These are phyloP conservation scores for Fusarium luffae DNA, from an alignment of 2,329 filamentous ascomycete genomes.

Conservation along the genomic window DNA sequence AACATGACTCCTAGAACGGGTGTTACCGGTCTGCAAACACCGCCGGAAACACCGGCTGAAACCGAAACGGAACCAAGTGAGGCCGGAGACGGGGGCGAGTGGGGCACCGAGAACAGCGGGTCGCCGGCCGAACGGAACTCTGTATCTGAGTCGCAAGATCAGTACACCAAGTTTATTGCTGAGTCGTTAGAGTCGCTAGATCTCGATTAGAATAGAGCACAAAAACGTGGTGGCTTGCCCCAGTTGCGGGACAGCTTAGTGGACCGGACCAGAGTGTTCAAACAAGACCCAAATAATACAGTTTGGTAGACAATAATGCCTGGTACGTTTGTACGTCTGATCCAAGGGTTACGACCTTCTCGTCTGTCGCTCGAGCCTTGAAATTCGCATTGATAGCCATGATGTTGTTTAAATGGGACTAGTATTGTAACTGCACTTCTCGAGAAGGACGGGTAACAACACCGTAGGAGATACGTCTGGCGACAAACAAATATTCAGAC, in stretches of 20 bases:
- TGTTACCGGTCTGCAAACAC: conserved; percentile 59
- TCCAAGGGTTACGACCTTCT: background rate
- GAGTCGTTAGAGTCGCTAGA: conserved; percentile 42
- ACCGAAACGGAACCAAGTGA: conserved; percentile 64
- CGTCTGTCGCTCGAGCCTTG: background rate
- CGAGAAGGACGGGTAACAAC: background rate
- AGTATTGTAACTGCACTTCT: background rate
- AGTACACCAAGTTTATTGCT: conserved; percentile 37
- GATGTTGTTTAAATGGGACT: background rate
- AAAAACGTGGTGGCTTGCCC: background rate
- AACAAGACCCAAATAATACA: background rate
- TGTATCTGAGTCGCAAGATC: conserved; percentile 13
- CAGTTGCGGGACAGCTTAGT: background rate
- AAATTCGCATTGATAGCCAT: background rate
- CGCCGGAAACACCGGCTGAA: conserved; percentile 67
- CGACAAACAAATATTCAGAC: background rate
- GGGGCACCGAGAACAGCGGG: conserved; percentile 29
- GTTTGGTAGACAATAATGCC: conserved; percentile 1
- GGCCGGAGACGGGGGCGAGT: conserved; percentile 53
- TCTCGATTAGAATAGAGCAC: conserved; percentile 38
- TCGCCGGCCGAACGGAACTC: conserved; percentile 22
- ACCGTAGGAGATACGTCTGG: background rate
- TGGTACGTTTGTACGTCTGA: background rate
- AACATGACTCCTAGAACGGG: conserved; percentile 31
- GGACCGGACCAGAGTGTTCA: background rate